A percentile compares a stretch with the other conserved stretches of the same genome.
These are phyloP conservation scores for Boletus patriciae DNA, from an alignment of 768 basidiomycete genomes.

Conservation along the genomic window DNA sequence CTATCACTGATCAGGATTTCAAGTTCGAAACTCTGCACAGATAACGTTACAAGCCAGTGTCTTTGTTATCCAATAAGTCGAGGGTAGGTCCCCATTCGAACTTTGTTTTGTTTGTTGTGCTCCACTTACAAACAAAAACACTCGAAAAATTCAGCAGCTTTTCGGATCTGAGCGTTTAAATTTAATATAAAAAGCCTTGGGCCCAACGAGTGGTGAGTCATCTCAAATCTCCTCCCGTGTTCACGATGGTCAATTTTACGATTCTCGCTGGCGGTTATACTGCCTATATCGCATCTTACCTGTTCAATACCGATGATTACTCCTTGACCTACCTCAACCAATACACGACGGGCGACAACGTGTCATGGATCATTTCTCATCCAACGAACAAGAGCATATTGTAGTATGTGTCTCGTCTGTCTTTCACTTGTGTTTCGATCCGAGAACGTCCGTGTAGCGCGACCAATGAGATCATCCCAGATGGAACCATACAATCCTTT, in stretches of 20 bases:
- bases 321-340: constrained; percentile 48
- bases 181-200: constrained; percentile 5
- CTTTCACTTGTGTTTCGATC: neutral
- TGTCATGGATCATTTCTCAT: constrained; percentile 60
- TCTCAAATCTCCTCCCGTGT: too few species aligned
- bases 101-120: too few species aligned
- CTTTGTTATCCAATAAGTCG: too few species aligned
- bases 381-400: constrained; percentile 57
- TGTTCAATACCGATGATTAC: constrained; percentile 53
- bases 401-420: constrained; percentile 43
- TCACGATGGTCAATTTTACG: constrained; percentile 59
- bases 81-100: too few species aligned
- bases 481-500: constrained; percentile 56
- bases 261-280: constrained; percentile 67
- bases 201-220: too few species aligned
- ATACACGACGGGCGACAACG: constrained; percentile 41
- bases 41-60: too few species aligned
- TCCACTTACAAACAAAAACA: too few species aligned
- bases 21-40: too few species aligned
- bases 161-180: too few species aligned
- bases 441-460: constrained; percentile 41
- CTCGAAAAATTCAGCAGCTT: too few species aligned
- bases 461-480: constrained; percentile 49
- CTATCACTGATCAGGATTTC: too few species aligned
- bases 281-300: constrained; percentile 60